Percentiles rank a stretch among this genome's conserved stretches.
Conservation (phyloP, 805 yeast genomes). For the Schwanniomyces vanrijiae region DNA sequence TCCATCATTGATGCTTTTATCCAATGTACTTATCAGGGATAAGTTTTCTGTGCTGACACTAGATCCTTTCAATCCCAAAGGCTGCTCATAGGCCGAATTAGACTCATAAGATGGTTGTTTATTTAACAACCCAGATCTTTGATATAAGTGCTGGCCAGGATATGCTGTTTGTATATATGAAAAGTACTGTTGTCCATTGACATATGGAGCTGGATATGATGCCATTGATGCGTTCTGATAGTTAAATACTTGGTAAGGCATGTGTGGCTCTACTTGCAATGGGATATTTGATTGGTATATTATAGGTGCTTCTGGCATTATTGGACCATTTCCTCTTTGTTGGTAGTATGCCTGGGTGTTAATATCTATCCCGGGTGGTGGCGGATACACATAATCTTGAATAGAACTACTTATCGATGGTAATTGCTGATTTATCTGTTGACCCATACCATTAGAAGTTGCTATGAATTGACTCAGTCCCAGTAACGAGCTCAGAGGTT, state of each 20-base stretch:
- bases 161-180: neutral
- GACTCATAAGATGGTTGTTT: neutral
- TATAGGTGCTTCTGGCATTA: conserved; percentile 4
- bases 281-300: conserved; percentile 10
- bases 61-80: neutral
- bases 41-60: neutral
- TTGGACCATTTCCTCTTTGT: neutral
- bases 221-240: neutral
- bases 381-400: neutral
- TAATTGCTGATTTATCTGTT: conserved; percentile 5
- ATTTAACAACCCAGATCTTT: neutral
- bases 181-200: neutral
- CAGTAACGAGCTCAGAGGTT: neutral
- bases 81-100: neutral
- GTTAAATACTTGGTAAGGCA: conserved; percentile 3
- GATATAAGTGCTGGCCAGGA: neutral
- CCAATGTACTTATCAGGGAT: neutral
- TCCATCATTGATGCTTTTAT: neutral
- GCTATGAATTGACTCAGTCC: neutral
- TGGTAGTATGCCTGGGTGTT: conserved; percentile 4
- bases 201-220: neutral
- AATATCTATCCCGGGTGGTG: neutral
- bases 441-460: neutral
- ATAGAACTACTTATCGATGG: conserved; percentile 1
- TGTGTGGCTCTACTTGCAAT: conserved; percentile 6